Evolutionary conservation across 495 filamentous ascomycete genomes (phyloP), one percentile per base, ranked within the genome.

Genomic region (Aspergillus egyptiacus): DNA sequence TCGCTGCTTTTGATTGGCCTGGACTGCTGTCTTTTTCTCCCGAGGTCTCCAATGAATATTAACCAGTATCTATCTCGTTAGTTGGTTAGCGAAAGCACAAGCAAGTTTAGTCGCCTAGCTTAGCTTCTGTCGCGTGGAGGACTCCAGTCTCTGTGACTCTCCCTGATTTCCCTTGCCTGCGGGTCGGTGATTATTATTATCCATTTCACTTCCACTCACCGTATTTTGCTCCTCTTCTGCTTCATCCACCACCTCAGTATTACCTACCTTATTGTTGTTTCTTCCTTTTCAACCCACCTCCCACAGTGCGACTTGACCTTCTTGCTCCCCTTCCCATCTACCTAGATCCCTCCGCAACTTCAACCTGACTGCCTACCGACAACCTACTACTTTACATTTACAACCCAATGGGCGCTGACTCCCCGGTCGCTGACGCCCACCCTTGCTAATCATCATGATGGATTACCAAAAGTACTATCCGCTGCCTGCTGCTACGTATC

Each of bases 101-200:
- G n/a, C n/a, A n/a, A n/a, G n/a, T n/a, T n/a, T n/a, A n/a, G n/a
- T n/a, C n/a, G n/a, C n/a, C n/a, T n/a, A n/a, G n/a, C n/a, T n/a
- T n/a, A n/a, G n/a, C n/a, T n/a, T n/a, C n/a, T 36, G 51, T 39
- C 41, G 31, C 37, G 28, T 48, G 37, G 27, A 46, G 52, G 48
- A n/a, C n/a, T n/a, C n/a, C n/a, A n/a, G n/a, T n/a, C n/a, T n/a
- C n/a, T n/a, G n/a, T n/a, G 32, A 34, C 35, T 32, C 43, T 31
- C 17, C 35, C 44, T 41, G 36, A n/a, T n/a, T 58, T 56, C 55
- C 51, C 56, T 57, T 48, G 51, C 53, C 37, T 51, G 17, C 54
- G 54, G 47, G 46, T 60, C 28, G 28, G 32, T 45, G 46, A 47
- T 50, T 42, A n/a, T n/a, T n/a, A n/a, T n/a, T n/a, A n/a, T n/a